phyloP scores from a whole-genome alignment of 192 early-diverging fungal genomes.

The Diversispora epigaea region DNA sequence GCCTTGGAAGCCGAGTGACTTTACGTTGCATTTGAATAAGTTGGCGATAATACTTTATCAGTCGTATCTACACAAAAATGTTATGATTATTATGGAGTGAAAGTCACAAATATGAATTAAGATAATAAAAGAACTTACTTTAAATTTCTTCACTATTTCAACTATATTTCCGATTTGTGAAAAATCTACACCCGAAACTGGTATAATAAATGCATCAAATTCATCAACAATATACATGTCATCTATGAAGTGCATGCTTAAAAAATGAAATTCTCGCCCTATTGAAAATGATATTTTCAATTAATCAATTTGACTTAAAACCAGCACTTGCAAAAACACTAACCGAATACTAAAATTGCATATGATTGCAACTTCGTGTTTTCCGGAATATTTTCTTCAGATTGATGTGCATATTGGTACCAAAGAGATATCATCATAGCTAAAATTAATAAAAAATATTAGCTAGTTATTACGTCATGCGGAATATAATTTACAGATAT shows the following conservation, averaged over 20 bases:
- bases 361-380: slow-evolving; percentile 6
- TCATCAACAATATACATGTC: slow-evolving; percentile 18
- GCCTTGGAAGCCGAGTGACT: no score
- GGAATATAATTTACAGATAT: neutral
- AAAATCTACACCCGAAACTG: neutral
- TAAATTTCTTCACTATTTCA: slow-evolving; percentile 14
- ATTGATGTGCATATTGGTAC: slow-evolving; percentile 8
- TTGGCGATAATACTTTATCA: neutral
- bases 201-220: slow-evolving; percentile 18
- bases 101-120: neutral
- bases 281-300: neutral
- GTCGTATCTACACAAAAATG: slow-evolving; percentile 10
- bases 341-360: slow-evolving; percentile 6
- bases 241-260: slow-evolving; percentile 11
- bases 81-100: neutral
- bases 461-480: neutral
- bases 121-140: slow-evolving; percentile 1
- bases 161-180: neutral
- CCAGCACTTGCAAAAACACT: neutral
- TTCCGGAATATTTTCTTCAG: neutral
- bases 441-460: slow-evolving; percentile 2
- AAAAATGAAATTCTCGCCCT: slow-evolving; percentile 11
- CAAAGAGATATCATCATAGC: slow-evolving; percentile 11
- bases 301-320: neutral
- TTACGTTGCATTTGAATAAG: neutral